Base-by-base conservation (phyloP, 371 early-diverging fungal species). In the Mucor racemosus region DNA sequence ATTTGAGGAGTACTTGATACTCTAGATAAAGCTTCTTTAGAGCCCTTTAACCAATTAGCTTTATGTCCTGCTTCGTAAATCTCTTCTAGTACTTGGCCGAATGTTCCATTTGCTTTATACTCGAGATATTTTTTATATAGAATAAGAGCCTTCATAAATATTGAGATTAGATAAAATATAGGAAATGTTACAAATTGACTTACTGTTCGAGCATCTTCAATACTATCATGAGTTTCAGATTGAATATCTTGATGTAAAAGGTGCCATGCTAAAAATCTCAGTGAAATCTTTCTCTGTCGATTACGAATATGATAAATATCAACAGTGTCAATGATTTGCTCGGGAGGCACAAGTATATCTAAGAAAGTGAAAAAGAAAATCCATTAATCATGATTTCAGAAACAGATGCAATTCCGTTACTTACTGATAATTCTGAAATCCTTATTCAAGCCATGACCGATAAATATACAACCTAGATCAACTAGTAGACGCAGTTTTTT, bases 381-480 rank as follows among this genome's bases (percentile, higher is more conserved):
- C 33, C 9, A n/a, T 33, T 31, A 60, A 34, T 3, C 26, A 26
- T 26, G 3, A 26, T 26, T 26, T 1, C 26, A 26, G 26, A 26
- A 26, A 26, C 26, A 26, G 26, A 26, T 26, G 3, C 3, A 26
- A 26, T 26, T 26, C 3, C 1, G 3, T 26, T 26, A 68, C 85
- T 74, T 84, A 88, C 89, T 96, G 62, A 96, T 94, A 34, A 90
- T 94, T 58, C 98, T 87, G 70, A 97, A 95, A 75, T 98, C 98
- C 62, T 95, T 95, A 50, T 90, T 90, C 58, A 98, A 76, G 1
- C 97, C 97, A 66, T 98, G 98, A 0, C 98, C 98, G 21, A 98
- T 90, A 76, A 98, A 95, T 5, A 91, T 82, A 72, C 95, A 95
- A 7, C 94, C 94, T 57, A 91, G 70, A 76, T 98, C 97, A 0